Percentiles rank a stretch among this genome's conserved stretches.
Evolutionary conservation across 192 early-diverging fungal genomes (phyloP).

Genomic region (Pecoramyces ruminantium): DNA sequence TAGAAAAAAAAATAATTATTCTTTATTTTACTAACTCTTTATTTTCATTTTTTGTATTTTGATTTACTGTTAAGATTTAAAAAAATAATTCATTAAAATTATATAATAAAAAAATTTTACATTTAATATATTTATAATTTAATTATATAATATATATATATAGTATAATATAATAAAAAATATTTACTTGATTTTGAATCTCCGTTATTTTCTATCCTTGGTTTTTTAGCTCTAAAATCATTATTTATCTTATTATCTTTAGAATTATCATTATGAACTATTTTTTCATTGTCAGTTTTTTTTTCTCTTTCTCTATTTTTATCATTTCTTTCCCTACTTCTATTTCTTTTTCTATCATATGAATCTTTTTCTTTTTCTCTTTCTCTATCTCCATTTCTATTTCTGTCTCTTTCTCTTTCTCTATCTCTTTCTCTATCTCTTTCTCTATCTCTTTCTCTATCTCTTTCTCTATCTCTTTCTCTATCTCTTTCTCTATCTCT

Average conservation of each 20-base stretch:
- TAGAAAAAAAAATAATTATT: too few species aligned
- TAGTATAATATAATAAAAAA: too few species aligned
- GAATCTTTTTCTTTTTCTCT: background rate
- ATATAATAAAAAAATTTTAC: too few species aligned
- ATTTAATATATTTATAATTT: too few species aligned
- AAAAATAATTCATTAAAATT: too few species aligned
- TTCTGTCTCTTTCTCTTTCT: background rate
- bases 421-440: background rate
- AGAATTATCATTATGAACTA: background rate
- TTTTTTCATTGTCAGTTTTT: background rate
- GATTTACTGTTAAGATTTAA: too few species aligned
- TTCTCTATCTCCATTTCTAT: background rate
- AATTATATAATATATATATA: too few species aligned
- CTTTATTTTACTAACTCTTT: too few species aligned
- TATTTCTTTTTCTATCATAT: background rate
- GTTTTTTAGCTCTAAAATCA: background rate
- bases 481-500: background rate
- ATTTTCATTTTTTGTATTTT: too few species aligned
- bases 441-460: background rate
- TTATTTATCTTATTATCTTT: background rate
- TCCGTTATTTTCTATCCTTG: background rate
- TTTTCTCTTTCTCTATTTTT: background rate
- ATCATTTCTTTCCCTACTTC: background rate
- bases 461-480: background rate
- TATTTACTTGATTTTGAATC: background rate